Base-by-base conservation (phyloP, 1,139 yeast genomes). In the Oligophagozyma castellii region DNA sequence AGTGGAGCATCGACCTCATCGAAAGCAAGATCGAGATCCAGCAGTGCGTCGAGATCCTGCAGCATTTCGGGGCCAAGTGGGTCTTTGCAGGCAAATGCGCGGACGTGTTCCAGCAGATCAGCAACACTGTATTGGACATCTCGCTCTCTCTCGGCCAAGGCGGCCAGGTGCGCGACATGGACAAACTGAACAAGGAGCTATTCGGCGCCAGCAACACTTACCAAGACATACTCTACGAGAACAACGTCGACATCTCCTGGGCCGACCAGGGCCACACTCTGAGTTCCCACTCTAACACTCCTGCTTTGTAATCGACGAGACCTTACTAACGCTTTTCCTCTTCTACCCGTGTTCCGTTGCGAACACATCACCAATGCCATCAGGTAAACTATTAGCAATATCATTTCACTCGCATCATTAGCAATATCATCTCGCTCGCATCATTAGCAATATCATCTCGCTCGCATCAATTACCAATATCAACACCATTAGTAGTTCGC, bases 31-130 rank as follows among this genome's bases (percentile, higher is more conserved):
- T 60, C 3, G 67, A 64, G 33, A 57, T 65, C 19, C 58, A 57
- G 33, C 55, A 61, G 26, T 59, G 65, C 35, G 59, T 59, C 5
- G 70, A 66, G 36, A 57, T 66, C 3, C 41, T 65, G 23, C 54
- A 58, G 32, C 63, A 60, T 26, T 66, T 63, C 39, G 59, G 67
- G 14, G 59, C 52, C 21, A 59, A 57, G 29, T 65, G 71, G 70
- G 52, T 56, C 10, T 58, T 63, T 33, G 67, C 69, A 4, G 55
- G 48, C 22, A 55, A 59, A 40, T 58, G 67, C 34, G 58, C 66
- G 2, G 56, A 53, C 16, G 62, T 64, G 2, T 62, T 66, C 39
- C 55, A 56, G 29, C 59, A 55, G 29, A 53, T 62, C 34, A 60
- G 58, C 28, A 55, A 53, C 30, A 56, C 62, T 8, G 57, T 64